Evolutionary conservation across 108 stramenopile genomes (phyloP).

Genomic region (Pseudonitzschia pungens): DNA sequence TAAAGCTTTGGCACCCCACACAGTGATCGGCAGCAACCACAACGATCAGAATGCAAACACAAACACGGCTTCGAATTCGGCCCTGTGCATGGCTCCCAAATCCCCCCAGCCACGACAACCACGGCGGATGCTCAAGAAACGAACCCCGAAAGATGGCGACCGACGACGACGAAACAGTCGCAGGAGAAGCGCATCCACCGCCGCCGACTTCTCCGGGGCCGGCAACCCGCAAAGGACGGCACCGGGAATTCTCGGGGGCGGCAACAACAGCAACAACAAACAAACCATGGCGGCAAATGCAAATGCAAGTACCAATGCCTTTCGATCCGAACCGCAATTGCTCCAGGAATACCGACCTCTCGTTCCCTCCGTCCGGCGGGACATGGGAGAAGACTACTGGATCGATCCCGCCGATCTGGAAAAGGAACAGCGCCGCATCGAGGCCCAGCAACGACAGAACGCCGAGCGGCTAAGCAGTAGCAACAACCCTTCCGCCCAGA

Average conservation of each 20-base stretch:
- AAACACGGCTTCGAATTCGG: neutral
- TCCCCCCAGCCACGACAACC: conserved; percentile 30
- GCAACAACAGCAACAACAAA: conserved; percentile 1
- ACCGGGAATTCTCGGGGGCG: neutral
- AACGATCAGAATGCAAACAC: neutral
- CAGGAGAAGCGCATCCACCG: conserved; percentile 25
- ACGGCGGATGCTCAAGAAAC: conserved; percentile 59
- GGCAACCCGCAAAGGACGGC: conserved; percentile 12
- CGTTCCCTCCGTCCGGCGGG: conserved; percentile 48
- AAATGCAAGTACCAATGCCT: neutral
- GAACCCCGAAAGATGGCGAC: conserved; percentile 13
- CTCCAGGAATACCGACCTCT: conserved; percentile 65
- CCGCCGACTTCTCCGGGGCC: conserved; percentile 20
- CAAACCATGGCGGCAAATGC: conserved; percentile 24
- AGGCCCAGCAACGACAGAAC: conserved; percentile 48
- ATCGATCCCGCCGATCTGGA: conserved; percentile 71
- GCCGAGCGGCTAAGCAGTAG: too few species aligned
- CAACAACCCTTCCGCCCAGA: neutral
- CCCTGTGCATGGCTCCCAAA: conserved; percentile 14
- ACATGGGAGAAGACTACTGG: conserved; percentile 85
- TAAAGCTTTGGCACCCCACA: too few species aligned
- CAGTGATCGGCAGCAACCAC: neutral
- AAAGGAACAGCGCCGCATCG: conserved; percentile 44
- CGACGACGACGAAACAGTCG: conserved; percentile 2
- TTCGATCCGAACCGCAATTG: conserved; percentile 18